Base-by-base conservation (phyloP, 2,329 filamentous ascomycete genomes). In the Dactylellina leptospora region DNA sequence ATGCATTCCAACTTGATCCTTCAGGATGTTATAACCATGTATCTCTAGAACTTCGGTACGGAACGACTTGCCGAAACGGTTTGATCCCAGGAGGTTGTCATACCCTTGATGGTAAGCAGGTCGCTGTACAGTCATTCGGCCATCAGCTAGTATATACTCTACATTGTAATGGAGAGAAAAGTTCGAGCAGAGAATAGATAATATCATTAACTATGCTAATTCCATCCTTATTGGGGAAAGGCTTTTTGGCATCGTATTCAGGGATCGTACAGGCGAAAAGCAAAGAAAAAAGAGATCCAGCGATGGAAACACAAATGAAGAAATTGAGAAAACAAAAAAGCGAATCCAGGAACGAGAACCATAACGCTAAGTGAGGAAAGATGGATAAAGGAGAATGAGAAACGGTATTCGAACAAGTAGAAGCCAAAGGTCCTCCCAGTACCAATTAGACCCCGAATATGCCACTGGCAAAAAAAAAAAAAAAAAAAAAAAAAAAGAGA, bases 381-480 rank as follows among this genome's bases (percentile, higher is more conserved):
- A 23, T 44, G 28, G 9, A 25, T n/a, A 44, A 23, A 22, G 23
- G 13, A 42, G 48, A n/a, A 40, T 2, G n/a, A 36, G 13, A 51
- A 42, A 18, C 25, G 9, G 9, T 20, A 55, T 25, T 28, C 51
- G 42, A 51, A 18, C n/a, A n/a, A n/a, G n/a, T n/a, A 51, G 11
- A 48, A 48, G 55, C 45, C 25, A 62, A 53, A 62, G 47, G 58
- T 44, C 47, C 58, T 54, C 30, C 58, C 47, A 27, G 20, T 60
- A 60, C 11, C 55, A 23, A 53, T 28, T 50, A 62, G 48, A 62
- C 40, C 47, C 47, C 22, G 18, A 38, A 55, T n/a, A 59, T 61
- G 18, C 28, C 42, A 28, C 20, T 23, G 36, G 16, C n/a, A 36
- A 33, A 16, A 28, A 22, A 16, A 30, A 27, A 25, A 51, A 27